Evolutionary conservation across 345 rosid genomes (phyloP).

Genomic region (Rubroshorea leprosula): DNA sequence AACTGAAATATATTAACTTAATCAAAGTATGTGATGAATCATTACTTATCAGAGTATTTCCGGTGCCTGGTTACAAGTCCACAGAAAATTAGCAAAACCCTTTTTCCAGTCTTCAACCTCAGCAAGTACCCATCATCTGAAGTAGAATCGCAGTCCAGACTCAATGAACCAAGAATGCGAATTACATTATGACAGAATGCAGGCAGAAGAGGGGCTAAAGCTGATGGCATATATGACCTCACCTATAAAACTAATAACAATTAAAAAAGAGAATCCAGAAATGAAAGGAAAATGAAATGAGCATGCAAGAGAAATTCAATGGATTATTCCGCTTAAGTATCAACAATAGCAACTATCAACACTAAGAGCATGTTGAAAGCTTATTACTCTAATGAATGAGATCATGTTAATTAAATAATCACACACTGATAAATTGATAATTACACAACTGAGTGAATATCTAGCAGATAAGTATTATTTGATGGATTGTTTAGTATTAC

Average conservation of each 20-base stretch:
- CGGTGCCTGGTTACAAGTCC: slow-evolving; percentile 71
- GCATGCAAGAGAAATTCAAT: slow-evolving; percentile 14
- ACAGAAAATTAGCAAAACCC: slow-evolving; percentile 70
- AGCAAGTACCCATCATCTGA: slow-evolving; percentile 36
- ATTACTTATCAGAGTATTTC: slow-evolving; percentile 75
- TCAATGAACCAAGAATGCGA: slow-evolving; percentile 57
- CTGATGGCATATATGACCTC: slow-evolving; percentile 76
- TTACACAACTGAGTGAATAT: too few relatives aligned
- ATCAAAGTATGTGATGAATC: background rate
- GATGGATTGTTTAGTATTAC: slow-evolving; percentile 20
- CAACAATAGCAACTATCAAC: background rate
- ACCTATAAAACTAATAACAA: slow-evolving; percentile 44
- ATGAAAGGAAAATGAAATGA: slow-evolving; percentile 14
- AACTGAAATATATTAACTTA: background rate
- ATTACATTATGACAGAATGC: slow-evolving; percentile 51
- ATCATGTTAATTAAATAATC: too few relatives aligned
- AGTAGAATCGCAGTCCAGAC: slow-evolving; percentile 36
- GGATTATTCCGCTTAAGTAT: slow-evolving; percentile 7
- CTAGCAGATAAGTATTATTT: background rate
- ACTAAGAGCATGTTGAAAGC: too few relatives aligned
- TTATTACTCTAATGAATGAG: too few relatives aligned
- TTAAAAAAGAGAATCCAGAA: slow-evolving; percentile 25
- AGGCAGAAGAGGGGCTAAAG: slow-evolving; percentile 52
- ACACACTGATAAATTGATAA: too few relatives aligned
- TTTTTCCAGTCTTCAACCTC: slow-evolving; percentile 69